Evolutionary conservation across 2,329 filamentous ascomycete genomes (phyloP).

Genomic region (Mycocentrospora acerina): DNA sequence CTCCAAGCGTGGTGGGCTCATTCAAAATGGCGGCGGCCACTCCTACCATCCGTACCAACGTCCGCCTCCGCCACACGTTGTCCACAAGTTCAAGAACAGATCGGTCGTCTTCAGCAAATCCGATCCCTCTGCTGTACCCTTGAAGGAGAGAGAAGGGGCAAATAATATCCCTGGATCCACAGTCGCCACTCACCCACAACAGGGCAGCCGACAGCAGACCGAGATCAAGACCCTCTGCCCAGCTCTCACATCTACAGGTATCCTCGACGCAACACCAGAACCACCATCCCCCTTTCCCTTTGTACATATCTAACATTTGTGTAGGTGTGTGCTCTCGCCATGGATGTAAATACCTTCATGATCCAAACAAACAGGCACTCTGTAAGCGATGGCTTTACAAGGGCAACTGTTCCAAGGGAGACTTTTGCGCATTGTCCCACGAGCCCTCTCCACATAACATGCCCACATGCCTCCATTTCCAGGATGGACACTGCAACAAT

Average conservation of each 20-base stretch:
- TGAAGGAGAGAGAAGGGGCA: slow-evolving; percentile 2
- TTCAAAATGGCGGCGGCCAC: slow-evolving; percentile 6
- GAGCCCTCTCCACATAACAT: slow-evolving; percentile 79
- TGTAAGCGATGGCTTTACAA: slow-evolving; percentile 86
- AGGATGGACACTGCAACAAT: slow-evolving; percentile 87
- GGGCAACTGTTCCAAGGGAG: slow-evolving; percentile 73
- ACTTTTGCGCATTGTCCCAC: slow-evolving; percentile 88
- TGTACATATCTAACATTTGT: slow-evolving; percentile 16
- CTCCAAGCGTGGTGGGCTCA: slow-evolving; percentile 11
- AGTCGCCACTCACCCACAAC: slow-evolving; percentile 4
- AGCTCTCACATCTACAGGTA: slow-evolving; percentile 38
- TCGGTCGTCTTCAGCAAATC: slow-evolving; percentile 14
- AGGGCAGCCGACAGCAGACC: slow-evolving; percentile 8
- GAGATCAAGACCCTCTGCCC: slow-evolving; percentile 22
- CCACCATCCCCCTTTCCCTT: slow-evolving; percentile 1
- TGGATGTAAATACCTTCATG: slow-evolving; percentile 77
- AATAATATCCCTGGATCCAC: slow-evolving; percentile 1
- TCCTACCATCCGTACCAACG: slow-evolving; percentile 27
- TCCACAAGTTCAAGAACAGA: slow-evolving; percentile 13
- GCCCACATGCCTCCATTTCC: slow-evolving; percentile 85
- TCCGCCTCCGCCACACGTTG: slow-evolving; percentile 4
- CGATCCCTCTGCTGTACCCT: slow-evolving; percentile 4
- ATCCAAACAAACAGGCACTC: slow-evolving; percentile 81
- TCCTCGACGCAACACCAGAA: slow-evolving; percentile 12
- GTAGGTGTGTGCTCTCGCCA: slow-evolving; percentile 82